These are phyloP conservation scores for Blastocystis sp. DNA, from an alignment of 352 stramenopile genomes.

Conservation along the genomic window DNA sequence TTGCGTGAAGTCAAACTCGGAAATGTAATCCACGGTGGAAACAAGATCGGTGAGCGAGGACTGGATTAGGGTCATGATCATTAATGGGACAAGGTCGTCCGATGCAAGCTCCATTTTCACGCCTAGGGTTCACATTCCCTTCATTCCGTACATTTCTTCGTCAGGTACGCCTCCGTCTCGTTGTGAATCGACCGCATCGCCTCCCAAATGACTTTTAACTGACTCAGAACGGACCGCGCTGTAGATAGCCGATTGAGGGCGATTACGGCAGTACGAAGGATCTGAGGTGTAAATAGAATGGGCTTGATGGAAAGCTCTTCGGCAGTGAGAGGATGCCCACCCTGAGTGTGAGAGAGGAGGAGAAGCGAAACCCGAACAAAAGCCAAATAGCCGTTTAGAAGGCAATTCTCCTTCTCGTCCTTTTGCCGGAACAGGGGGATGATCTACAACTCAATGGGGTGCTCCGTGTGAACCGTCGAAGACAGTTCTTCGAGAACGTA, in stretches of 20 bases:
- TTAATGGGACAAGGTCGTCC: constrained; percentile 44
- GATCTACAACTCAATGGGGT: background rate
- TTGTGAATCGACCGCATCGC: constrained; percentile 10
- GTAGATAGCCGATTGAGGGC: background rate
- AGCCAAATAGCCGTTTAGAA: background rate
- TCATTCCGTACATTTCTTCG: background rate
- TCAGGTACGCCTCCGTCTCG: background rate
- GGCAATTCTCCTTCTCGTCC: background rate
- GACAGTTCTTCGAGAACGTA: background rate
- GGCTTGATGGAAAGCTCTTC: constrained; percentile 3
- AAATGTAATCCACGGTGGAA: background rate
- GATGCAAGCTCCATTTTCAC: constrained; percentile 21
- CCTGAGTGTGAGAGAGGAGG: background rate
- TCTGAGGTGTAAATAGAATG: background rate
- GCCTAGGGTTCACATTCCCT: background rate
- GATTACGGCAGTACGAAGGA: background rate
- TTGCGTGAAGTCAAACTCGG: constrained; percentile 39
- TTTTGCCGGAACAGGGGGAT: background rate
- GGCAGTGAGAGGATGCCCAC: background rate
- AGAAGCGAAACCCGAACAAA: background rate
- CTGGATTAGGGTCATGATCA: background rate
- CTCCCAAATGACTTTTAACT: constrained; percentile 8
- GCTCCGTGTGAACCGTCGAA: background rate
- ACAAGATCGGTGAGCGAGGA: background rate
- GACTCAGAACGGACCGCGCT: background rate